These are phyloP conservation scores for Neonectria sp. DNA, from an alignment of 2,329 filamentous ascomycete genomes.

Conservation along the genomic window DNA sequence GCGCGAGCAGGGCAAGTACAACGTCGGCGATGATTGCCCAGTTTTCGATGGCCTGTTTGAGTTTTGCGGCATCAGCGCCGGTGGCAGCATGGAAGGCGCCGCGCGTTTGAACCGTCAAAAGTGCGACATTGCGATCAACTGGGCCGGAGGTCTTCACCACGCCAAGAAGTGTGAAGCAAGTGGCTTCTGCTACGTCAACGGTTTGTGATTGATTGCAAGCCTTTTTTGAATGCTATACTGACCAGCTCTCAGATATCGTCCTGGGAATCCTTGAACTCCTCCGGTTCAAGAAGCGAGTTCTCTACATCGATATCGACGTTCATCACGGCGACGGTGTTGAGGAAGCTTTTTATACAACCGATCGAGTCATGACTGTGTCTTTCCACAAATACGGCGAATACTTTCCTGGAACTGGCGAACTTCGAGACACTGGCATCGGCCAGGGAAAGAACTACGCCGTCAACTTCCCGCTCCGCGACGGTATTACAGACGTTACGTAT, in stretches of 20 bases:
- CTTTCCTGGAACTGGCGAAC: conserved; percentile 92
- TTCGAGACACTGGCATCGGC: conserved; percentile 89
- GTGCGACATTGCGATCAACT: conserved; percentile 98
- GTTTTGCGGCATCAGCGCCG: conserved; percentile 95
- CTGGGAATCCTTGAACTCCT: conserved; percentile 94
- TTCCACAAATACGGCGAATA: conserved; percentile 99
- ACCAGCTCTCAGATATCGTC: conserved; percentile 81
- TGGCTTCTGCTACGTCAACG: conserved; percentile 99
- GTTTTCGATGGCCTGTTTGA: conserved; percentile 98
- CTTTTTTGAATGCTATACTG: conserved; percentile 19
- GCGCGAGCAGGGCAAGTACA: conserved; percentile 93
- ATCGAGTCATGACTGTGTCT: conserved; percentile 92
- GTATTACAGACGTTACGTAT: conserved; percentile 92
- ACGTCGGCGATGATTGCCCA: conserved; percentile 96
- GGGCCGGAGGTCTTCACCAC: conserved; percentile 97
- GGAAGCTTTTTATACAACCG: conserved; percentile 93
- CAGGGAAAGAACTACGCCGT: conserved; percentile 90
- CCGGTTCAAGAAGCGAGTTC: conserved; percentile 91
- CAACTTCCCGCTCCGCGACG: conserved; percentile 92
- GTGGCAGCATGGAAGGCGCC: conserved; percentile 94
- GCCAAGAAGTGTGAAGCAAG: conserved; percentile 97
- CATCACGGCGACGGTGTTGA: conserved; percentile 95
- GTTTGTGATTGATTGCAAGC: conserved; percentile 61
- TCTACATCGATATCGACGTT: conserved; percentile 97
- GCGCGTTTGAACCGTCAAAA: conserved; percentile 91